These are phyloP conservation scores for Botrytis medusae DNA, from an alignment of 2,329 filamentous ascomycete genomes.

Conservation along the genomic window DNA sequence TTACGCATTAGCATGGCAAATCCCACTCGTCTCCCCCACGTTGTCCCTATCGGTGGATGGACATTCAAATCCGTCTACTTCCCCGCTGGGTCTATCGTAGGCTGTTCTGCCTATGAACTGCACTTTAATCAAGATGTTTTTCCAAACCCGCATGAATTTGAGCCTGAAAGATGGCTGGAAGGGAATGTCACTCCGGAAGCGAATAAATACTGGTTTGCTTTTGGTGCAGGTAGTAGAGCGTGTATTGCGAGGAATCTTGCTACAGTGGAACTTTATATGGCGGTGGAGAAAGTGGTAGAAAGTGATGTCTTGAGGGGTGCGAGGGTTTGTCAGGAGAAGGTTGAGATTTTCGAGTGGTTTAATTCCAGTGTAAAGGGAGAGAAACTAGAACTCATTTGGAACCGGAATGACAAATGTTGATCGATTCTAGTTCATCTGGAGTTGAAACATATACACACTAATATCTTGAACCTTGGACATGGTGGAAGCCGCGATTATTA, in stretches of 20 bases:
- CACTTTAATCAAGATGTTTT: slow-evolving; percentile 49
- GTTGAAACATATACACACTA: neutral
- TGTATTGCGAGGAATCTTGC: slow-evolving; percentile 54
- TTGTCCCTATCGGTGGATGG: slow-evolving; percentile 43
- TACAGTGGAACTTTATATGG: slow-evolving; percentile 45
- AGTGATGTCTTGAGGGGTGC: slow-evolving; percentile 48
- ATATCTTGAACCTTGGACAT: too few relatives aligned
- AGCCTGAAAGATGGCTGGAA: slow-evolving; percentile 50
- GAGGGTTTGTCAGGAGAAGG: slow-evolving; percentile 42
- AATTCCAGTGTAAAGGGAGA: slow-evolving; percentile 53
- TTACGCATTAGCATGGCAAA: slow-evolving; percentile 53
- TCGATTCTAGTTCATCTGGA: too few relatives aligned
- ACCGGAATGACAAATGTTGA: neutral
- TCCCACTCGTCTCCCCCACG: slow-evolving; percentile 50
- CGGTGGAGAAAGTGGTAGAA: slow-evolving; percentile 45
- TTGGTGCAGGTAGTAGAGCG: slow-evolving; percentile 48
- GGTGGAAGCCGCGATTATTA: neutral
- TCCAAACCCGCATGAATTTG: slow-evolving; percentile 45
- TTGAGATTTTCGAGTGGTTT: slow-evolving; percentile 57
- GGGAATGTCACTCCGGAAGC: slow-evolving; percentile 42
- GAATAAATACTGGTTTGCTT: slow-evolving; percentile 48
- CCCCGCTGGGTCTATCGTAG: slow-evolving; percentile 48
- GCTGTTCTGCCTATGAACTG: slow-evolving; percentile 47
- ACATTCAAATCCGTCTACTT: slow-evolving; percentile 39
- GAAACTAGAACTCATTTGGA: slow-evolving; percentile 45